A percentile compares a stretch with the other conserved stretches of the same genome.
Conservation (phyloP, 768 basidiomycete genomes). For the Termitomyces sp. region DNA sequence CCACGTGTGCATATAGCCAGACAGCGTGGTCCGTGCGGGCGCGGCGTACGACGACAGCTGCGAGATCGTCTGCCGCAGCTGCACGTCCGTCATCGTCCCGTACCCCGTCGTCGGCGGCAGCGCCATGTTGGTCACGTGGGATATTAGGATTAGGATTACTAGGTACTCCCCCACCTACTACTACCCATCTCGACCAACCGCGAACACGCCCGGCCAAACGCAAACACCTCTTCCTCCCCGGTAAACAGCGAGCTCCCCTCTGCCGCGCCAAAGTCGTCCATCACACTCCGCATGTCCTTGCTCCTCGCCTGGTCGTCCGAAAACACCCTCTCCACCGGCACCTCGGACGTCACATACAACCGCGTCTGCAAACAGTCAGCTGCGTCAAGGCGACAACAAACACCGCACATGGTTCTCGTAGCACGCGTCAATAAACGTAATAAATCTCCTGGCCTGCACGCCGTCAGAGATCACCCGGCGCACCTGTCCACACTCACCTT, state of each 20-base stretch:
- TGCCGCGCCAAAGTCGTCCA: slow-evolving; percentile 76
- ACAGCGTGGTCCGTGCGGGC: slow-evolving; percentile 22
- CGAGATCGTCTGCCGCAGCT: slow-evolving; percentile 56
- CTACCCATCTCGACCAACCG: slow-evolving; percentile 69
- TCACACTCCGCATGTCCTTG: slow-evolving; percentile 87
- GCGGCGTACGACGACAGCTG: slow-evolving; percentile 42
- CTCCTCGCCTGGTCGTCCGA: slow-evolving; percentile 63
- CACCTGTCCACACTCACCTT: slow-evolving; percentile 37
- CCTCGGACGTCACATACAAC: slow-evolving; percentile 88
- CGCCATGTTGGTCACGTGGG: slow-evolving; percentile 8
- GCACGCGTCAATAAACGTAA: slow-evolving; percentile 96
- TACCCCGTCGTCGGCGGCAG: slow-evolving; percentile 23
- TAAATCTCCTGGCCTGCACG: slow-evolving; percentile 82
- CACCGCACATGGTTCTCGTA: slow-evolving; percentile 77
- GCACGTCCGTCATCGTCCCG: slow-evolving; percentile 51
- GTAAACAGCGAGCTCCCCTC: slow-evolving; percentile 76
- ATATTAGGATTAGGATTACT: too few relatives aligned
- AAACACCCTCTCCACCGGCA: slow-evolving; percentile 87
- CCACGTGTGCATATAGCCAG: slow-evolving; percentile 53
- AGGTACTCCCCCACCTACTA: too few relatives aligned
- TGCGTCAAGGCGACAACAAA: neutral
- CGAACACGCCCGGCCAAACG: slow-evolving; percentile 91
- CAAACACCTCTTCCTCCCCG: slow-evolving; percentile 96
- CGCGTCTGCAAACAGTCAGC: slow-evolving; percentile 52
- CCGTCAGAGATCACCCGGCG: neutral